A percentile compares a stretch with the other conserved stretches of the same genome.
phyloP scores from a whole-genome alignment of 1,139 yeast genomes.

The Hansenula lynferdii region DNA sequence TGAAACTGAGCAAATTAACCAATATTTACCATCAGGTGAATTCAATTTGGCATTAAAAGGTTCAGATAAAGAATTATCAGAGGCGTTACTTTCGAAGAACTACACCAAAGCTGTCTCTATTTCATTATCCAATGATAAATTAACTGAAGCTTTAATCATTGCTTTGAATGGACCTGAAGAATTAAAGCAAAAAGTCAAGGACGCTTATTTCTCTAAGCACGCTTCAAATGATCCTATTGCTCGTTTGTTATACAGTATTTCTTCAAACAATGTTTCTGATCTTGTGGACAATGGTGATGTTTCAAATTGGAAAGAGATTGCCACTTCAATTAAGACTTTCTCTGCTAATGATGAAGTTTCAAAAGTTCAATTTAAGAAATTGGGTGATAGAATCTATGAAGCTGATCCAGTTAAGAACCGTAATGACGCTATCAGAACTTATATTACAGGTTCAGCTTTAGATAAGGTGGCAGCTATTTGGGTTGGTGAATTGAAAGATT shows the following conservation, averaged over 20 bases:
- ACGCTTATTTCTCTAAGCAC: slow-evolving; percentile 61
- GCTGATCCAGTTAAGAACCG: slow-evolving; percentile 41
- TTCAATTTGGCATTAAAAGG: slow-evolving; percentile 34
- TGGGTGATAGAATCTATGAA: slow-evolving; percentile 69
- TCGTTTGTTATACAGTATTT: slow-evolving; percentile 66
- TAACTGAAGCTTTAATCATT: slow-evolving; percentile 77
- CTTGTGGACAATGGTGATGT: slow-evolving; percentile 76
- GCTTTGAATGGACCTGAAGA: slow-evolving; percentile 68
- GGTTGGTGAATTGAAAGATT: slow-evolving; percentile 66
- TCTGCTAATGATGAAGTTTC: slow-evolving; percentile 41
- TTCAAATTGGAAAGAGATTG: slow-evolving; percentile 77
- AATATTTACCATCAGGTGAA: slow-evolving; percentile 34
- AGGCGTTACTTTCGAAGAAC: slow-evolving; percentile 59
- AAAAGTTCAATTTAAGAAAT: slow-evolving; percentile 49
- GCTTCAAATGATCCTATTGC: slow-evolving; percentile 55
- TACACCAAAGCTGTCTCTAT: slow-evolving; percentile 62
- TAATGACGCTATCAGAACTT: slow-evolving; percentile 72
- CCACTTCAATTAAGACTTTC: slow-evolving; percentile 63
- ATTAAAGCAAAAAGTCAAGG: slow-evolving; percentile 62
- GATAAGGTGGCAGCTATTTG: slow-evolving; percentile 79
- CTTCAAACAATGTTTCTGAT: slow-evolving; percentile 60
- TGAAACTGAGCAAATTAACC: slow-evolving; percentile 18
- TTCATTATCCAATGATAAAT: slow-evolving; percentile 58
- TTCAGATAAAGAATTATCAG: slow-evolving; percentile 41
- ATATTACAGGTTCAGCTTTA: slow-evolving; percentile 75